Base-by-base conservation (phyloP, 441 rosid genomes). In the Manihot esculenta region DNA sequence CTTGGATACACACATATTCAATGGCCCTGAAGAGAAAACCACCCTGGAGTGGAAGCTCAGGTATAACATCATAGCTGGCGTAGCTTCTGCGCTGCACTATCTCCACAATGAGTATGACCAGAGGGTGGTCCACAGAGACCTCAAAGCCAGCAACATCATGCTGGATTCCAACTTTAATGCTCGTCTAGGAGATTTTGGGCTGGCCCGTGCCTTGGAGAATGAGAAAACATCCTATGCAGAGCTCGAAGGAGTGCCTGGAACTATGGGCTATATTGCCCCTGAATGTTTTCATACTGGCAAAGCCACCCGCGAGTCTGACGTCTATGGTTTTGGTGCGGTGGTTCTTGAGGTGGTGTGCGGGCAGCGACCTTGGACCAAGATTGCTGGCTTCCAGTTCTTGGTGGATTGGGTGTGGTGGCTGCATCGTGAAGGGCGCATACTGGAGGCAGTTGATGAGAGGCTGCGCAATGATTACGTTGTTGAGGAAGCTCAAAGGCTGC, bases 71-170 rank as follows among this genome's bases (percentile, higher is more conserved):
- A 61, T 85, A 14, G 63, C 83, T 1, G 87, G 84, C 10, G 88
- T 84, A 30, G 88, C 85, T 1, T 84, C 84, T 0, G 88, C 89
- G 3, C 73, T 85, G n/a, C 84, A 85, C 57, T 87, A 84, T 72
- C 83, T 87, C 55, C 89, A 87, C 70, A 64, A 79, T 14, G 89
- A 87, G 62, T 82, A 78, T 18, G 87, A 84, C 59, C 83, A 85
- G 48, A 82, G 57, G 69, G 92, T 87, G 62, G 79, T 85, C 58
- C 89, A 87, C 59, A 77, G 85, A 8, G 86, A 84, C 80, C 88
- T 87, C 60, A 87, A 87, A 60, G 88, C 87, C 15, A 84, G 87
- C 69, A 87, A 84, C 74, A 80, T 87, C 23, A 62, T 84, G 84
- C 81, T 87, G 20, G 92, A 87, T 68, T 54, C 82, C 9, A 21